Percentiles rank a stretch among this genome's conserved stretches.
These are phyloP conservation scores for Penicillium soppii DNA, from an alignment of 495 filamentous ascomycete genomes.

Conservation along the genomic window DNA sequence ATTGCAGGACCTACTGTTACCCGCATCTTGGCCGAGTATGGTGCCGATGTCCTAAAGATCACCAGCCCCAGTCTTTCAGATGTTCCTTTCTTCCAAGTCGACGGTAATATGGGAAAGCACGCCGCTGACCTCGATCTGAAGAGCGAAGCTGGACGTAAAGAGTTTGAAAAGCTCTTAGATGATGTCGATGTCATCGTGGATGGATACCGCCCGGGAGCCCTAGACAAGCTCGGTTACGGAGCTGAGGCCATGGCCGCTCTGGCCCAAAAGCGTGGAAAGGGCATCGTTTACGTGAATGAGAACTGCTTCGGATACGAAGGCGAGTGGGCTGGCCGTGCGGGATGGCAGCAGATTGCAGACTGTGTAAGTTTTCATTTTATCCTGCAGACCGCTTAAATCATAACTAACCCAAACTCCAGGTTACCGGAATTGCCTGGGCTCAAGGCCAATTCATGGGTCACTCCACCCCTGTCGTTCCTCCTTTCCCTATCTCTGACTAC, in stretches of 20 bases:
- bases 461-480: constrained; percentile 69
- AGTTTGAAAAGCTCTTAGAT: constrained; percentile 58
- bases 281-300: constrained; percentile 68
- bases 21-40: constrained; percentile 65
- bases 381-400: constrained; percentile 4
- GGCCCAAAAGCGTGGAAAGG: constrained; percentile 54
- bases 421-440: constrained; percentile 68
- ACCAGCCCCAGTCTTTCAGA: constrained; percentile 67
- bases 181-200: constrained; percentile 63
- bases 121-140: constrained; percentile 60
- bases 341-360: constrained; percentile 58
- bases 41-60: constrained; percentile 67
- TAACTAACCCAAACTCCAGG: constrained; percentile 37
- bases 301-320: constrained; percentile 68
- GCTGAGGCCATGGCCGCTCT: constrained; percentile 49
- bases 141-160: constrained; percentile 44
- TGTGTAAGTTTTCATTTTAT: constrained; percentile 31
- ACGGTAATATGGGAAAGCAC: constrained; percentile 72
- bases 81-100: constrained; percentile 79
- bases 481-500: constrained; percentile 82
- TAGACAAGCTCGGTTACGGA: constrained; percentile 65
- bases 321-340: constrained; percentile 49
- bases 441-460: constrained; percentile 73
- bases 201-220: constrained; percentile 65
- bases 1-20: constrained; percentile 61